Conservation (phyloP, 345 rosid genomes). For the Triadica sebifera region DNA sequence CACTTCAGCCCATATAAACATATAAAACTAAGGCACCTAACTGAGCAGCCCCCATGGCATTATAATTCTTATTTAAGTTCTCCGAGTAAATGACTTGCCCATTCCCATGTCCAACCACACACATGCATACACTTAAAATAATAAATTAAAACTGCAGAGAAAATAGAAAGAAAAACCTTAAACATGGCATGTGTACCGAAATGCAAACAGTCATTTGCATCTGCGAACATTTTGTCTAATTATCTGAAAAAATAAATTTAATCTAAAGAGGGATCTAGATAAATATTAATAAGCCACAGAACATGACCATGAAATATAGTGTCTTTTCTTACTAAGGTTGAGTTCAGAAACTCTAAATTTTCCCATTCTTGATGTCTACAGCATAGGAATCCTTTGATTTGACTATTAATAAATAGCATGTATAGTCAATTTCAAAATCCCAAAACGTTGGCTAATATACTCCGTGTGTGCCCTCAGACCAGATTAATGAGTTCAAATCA, state of each 20-base stretch:
- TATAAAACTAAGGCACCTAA: neutral
- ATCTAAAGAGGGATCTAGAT: neutral
- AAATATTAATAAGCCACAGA: neutral
- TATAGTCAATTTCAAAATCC: neutral
- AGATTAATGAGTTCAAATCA: neutral
- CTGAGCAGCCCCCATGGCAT: neutral
- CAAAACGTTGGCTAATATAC: neutral
- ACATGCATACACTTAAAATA: neutral
- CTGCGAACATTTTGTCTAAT: neutral
- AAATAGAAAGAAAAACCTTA: neutral
- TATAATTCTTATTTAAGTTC: neutral
- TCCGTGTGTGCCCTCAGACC: neutral
- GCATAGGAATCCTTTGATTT: neutral
- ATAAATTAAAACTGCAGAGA: neutral
- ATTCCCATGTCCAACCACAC: neutral
- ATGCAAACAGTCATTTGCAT: neutral
- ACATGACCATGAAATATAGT: neutral
- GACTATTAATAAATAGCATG: neutral
- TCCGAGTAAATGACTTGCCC: neutral
- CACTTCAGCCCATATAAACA: neutral
- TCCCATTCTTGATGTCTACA: neutral
- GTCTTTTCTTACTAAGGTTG: neutral
- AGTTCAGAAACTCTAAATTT: neutral
- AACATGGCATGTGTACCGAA: neutral
- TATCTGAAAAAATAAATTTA: conserved; percentile 8